Conservation (phyloP, 1,284 basidiomycete species). For the Clitocybe nebularis region DNA sequence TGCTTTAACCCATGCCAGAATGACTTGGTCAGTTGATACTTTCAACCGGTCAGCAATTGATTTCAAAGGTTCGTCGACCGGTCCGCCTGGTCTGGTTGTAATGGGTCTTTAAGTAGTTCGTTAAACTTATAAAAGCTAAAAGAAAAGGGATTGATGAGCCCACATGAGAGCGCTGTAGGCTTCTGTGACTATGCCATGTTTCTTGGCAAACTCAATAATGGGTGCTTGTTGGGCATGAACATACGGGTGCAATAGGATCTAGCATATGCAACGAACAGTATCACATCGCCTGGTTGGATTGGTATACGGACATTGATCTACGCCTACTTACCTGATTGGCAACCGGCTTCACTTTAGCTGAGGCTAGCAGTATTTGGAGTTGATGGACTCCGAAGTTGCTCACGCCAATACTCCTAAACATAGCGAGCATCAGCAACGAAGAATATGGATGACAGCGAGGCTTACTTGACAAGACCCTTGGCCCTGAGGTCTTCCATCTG, state of each 20-base stretch:
- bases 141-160: conserved; percentile 16
- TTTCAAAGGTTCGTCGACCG: conserved; percentile 60
- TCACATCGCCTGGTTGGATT: too few species aligned
- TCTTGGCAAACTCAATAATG: conserved; percentile 52
- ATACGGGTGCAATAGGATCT: conserved; percentile 71
- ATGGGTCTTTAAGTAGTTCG: conserved; percentile 44
- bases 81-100: conserved; percentile 58
- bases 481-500: conserved; percentile 57
- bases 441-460: neutral
- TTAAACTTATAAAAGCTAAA: neutral
- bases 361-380: conserved; percentile 50
- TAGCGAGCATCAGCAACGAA: neutral
- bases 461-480: conserved; percentile 54
- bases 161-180: conserved; percentile 67
- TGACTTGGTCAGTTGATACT: conserved; percentile 61
- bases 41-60: conserved; percentile 52
- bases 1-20: conserved; percentile 62
- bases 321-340: conserved; percentile 59
- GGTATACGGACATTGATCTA: too few species aligned
- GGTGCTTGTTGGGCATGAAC: conserved; percentile 53
- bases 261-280: conserved; percentile 10
- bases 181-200: conserved; percentile 63
- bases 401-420: conserved; percentile 66
- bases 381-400: conserved; percentile 64
- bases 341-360: conserved; percentile 57